Evolutionary conservation across 1,139 yeast species (phyloP).

Genomic region (Diutina scorzettiae): DNA sequence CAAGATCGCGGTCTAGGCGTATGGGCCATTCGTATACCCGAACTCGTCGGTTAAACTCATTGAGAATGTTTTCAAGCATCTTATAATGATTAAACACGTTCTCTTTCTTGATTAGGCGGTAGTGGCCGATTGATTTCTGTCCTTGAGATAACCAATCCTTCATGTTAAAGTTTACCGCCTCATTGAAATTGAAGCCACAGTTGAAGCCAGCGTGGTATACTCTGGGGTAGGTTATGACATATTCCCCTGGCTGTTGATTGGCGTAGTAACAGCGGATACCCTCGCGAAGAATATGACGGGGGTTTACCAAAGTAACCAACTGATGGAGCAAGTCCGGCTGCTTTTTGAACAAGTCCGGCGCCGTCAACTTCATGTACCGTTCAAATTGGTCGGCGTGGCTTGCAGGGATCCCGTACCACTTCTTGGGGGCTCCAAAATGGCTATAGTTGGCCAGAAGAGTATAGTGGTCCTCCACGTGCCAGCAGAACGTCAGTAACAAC

Average conservation of each 20-base stretch:
- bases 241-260: constrained; percentile 74
- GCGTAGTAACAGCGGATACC: constrained; percentile 57
- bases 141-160: constrained; percentile 60
- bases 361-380: constrained; percentile 36
- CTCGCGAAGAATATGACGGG: constrained; percentile 38
- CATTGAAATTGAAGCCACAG: constrained; percentile 66
- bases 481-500: constrained; percentile 63
- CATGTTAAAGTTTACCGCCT: constrained; percentile 71
- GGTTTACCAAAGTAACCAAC: constrained; percentile 69
- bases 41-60: constrained; percentile 11
- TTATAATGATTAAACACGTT: constrained; percentile 42
- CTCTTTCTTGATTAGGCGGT: constrained; percentile 41
- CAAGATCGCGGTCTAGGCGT: background rate
- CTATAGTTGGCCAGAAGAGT: constrained; percentile 70
- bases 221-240: constrained; percentile 60
- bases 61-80: constrained; percentile 26
- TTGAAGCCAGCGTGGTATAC: constrained; percentile 79
- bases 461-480: constrained; percentile 82
- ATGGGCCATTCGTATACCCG: background rate
- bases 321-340: constrained; percentile 89
- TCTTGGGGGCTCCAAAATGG: constrained; percentile 61
- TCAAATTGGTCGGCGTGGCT: constrained; percentile 43
- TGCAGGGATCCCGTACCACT: constrained; percentile 72
- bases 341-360: constrained; percentile 75
- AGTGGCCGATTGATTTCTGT: constrained; percentile 43